Evolutionary conservation across 2,329 filamentous ascomycete genomes (phyloP), one percentile per base, ranked within the genome.

Genomic region (Phialocephala subalpina): DNA sequence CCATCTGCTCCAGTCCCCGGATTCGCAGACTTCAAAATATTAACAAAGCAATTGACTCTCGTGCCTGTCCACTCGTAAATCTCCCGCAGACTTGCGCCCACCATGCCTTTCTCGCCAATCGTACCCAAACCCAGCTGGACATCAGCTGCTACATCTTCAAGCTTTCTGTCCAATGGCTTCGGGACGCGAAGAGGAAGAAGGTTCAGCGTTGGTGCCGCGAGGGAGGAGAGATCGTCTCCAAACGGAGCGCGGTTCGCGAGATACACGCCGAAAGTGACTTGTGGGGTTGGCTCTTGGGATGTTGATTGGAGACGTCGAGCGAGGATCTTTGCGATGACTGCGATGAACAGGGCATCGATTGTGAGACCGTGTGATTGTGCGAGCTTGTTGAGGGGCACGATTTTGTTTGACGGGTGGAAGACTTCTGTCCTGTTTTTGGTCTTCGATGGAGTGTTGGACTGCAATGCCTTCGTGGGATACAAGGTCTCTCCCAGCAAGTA

Each of bases 1-100:
- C 33, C 27, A 9, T 61, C 20, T 4, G 2, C 16, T 1, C 1
- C 16, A 29, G 7, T 25, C 12, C 35, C 18, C 2, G 52, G 14
- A 42, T 47, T 29, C 2, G 63, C 40, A 57, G 63, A 53, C 53
- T 74, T 87, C 20, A 97, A 78, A 70, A 97, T 96, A 76, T 97
- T 97, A 72, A 97, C 88, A 79, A 92, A 95, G 0, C 86, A 88
- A 71, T 92, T 86, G 0, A 97, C 77, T 62, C 78, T 81, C 1
- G 93, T 79, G 0, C 90, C 91, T 0, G 92, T 95, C 93, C 93
- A 97, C 18, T 83, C 77, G 22, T 82, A 78, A 42, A 97, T 89
- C 76, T 97, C 90, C 80, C 86, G 87, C 1, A 97, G 79, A 1
- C 87, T 87, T 0, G 87, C 88, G 1, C 80, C 80, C 0, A 86